Base-by-base conservation (phyloP, 306 rosid genomes). In the Acacia melanoxylon region DNA sequence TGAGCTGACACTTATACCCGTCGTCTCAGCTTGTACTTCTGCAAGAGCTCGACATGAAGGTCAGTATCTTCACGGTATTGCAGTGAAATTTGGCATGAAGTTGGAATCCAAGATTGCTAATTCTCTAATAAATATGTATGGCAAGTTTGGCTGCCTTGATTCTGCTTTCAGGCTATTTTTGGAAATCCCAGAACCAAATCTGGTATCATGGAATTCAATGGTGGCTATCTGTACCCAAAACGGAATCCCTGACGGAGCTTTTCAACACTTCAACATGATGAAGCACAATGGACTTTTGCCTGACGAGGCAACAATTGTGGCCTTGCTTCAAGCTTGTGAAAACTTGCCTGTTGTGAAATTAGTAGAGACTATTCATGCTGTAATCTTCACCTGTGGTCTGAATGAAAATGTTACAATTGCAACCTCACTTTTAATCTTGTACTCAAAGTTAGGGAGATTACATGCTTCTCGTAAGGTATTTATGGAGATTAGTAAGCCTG, bases 371-470 rank as follows among this genome's bases (percentile, higher is more conserved):
- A 37, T 93, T 41, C 98, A 93, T 76, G 85, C 91, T 80, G 63
- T 89, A 12, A 81, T 90, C 12, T 76, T 89, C 74, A 65, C 74
- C 3, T 81, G 76, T 41, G 92, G 97, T 68, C 86, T 90, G 25
- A 33, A 59, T 82, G 81, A 74, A 69, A 84, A 78, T 75, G 22
- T 86, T 77, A 85, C 85, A 42, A 80, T 88, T 63, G 71, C 89
- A 41, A 93, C 98, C 4, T 78, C 89, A 7, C 91, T 90, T 86
- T 81, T 90, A 74, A 85, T 89, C 77, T 77, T 86, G 82, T 90
- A 90, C 74, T 87, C 97, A 5, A 93, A 91, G 86, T 81, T 91
- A 67, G 98, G 98, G 66, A 89, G 89, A 76, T 84, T 93, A 78
- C 78, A 42, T 69, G 84, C 73, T 74, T 91, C 98, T 61, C 51